Evolutionary conservation across 345 rosid genomes (phyloP), one percentile per base, ranked within the genome.

Genomic region (Eutrema japonicum): DNA sequence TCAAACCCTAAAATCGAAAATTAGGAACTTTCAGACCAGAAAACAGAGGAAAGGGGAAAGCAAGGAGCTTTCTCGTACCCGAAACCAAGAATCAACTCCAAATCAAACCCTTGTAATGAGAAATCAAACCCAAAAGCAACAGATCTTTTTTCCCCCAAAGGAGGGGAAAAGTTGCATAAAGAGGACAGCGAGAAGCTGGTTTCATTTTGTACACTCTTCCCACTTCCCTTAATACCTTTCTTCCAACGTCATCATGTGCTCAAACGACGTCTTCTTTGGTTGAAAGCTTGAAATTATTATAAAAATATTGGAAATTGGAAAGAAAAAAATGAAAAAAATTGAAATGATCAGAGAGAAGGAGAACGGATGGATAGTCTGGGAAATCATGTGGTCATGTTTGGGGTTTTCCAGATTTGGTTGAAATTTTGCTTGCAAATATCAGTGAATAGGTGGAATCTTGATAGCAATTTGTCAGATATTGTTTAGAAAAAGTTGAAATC

Each of bases 321-420:
- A n/a, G 14, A 8, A 32, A 13, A 8, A 60, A 52, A 16, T 10
- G 2, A 12, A 30, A 0, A 22, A 18, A 8, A 18, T 38, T 64
- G 8, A 29, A 40, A 32, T 41, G 51, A 50, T 49, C 42, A 66
- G 7, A 56, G 37, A 57, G 66, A 46, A 59, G 16, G n/a, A 27
- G 58, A 12, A 9, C 7, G 18, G 14, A 55, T 4, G 18, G 14
- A 55, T 4, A 56, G 65, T 56, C 42, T 14, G 59, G 0, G 7
- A 49, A 38, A 29, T 66, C 48, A 68, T 67, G 73, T 55, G 12
- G 63, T 50, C 68, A 42, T 59, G 78, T 60, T 46, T 18, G 12
- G 54, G 51, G 11, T 30, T 35, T 67, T 35, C 78, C 57, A 50
- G 62, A 55, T 66, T 66, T 66, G 16, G 78, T 66, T 53, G 76